Evolutionary conservation across 345 rosid species (phyloP).

Genomic region (Laguncularia racemosa): DNA sequence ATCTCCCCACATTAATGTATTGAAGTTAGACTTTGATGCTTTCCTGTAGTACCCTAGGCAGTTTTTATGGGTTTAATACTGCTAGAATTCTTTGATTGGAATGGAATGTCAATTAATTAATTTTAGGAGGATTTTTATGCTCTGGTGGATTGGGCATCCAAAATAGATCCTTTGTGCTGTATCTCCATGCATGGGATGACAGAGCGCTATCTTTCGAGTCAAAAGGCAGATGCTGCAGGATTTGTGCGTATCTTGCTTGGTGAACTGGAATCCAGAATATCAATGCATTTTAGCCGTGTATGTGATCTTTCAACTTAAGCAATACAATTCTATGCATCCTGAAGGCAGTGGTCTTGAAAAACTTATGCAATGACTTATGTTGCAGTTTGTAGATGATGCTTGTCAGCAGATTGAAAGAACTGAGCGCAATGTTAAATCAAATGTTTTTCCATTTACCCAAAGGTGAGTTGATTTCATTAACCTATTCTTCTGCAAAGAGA

Average conservation of each 20-base stretch:
- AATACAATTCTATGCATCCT: no score
- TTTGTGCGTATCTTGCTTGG: slow-evolving; percentile 97
- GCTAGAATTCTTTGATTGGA: no score
- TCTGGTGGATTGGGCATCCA: slow-evolving; percentile 99
- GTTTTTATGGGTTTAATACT: no score
- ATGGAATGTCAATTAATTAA: slow-evolving; percentile 7
- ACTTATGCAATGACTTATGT: background rate
- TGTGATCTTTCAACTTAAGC: slow-evolving; percentile 14
- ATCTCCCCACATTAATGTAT: no score
- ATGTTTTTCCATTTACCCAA: slow-evolving; percentile 85
- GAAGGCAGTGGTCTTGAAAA: background rate
- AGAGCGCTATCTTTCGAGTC: slow-evolving; percentile 93
- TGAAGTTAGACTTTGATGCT: no score
- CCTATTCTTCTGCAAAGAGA: no score
- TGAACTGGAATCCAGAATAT: slow-evolving; percentile 85
- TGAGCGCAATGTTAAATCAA: slow-evolving; percentile 79
- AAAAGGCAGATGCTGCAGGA: slow-evolving; percentile 99
- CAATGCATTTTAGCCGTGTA: slow-evolving; percentile 88
- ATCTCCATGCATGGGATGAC: slow-evolving; percentile 99
- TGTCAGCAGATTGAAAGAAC: slow-evolving; percentile 95
- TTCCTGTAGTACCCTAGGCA: no score
- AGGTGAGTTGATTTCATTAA: slow-evolving; percentile 31
- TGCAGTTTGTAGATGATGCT: slow-evolving; percentile 97
- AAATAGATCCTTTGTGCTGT: slow-evolving; percentile 93
- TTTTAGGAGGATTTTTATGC: slow-evolving; percentile 95